Evolutionary conservation across 73 alveolate species (phyloP).

Genomic region (Breviolum minutum): DNA sequence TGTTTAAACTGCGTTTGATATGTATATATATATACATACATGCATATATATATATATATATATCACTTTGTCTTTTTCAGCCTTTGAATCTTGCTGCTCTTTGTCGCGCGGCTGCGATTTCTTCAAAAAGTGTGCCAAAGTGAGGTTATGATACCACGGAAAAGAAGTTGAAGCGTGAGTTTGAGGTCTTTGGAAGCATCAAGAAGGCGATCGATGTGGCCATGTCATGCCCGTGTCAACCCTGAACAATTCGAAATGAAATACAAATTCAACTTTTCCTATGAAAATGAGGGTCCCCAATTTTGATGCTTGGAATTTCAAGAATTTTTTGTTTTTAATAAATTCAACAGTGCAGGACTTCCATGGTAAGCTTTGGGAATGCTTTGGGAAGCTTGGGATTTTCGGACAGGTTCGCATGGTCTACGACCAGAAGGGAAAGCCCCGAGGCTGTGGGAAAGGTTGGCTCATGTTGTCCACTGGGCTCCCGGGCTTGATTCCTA

Average conservation of each 20-base stretch:
- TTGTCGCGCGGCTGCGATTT: neutral
- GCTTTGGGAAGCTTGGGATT: neutral
- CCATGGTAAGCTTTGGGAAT: neutral
- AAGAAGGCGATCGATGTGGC: slow-evolving; percentile 95
- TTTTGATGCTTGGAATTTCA: no score
- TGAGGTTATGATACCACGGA: slow-evolving; percentile 97
- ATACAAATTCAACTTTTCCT: no score
- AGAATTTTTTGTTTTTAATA: no score
- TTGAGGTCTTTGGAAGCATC: slow-evolving; percentile 98
- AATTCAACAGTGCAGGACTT: neutral
- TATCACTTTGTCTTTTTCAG: no score
- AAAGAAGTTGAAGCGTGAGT: slow-evolving; percentile 97
- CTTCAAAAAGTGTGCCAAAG: neutral
- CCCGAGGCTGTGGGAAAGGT: slow-evolving; percentile 96
- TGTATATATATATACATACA: no score
- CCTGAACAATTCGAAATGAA: neutral
- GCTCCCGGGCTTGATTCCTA: no score
- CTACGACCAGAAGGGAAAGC: slow-evolving; percentile 97
- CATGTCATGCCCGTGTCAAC: neutral
- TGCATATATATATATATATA: no score
- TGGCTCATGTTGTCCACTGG: neutral
- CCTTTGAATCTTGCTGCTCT: neutral
- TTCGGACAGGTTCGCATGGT: slow-evolving; percentile 96
- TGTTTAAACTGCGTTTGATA: no score
- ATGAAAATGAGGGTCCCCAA: no score